Conservation (phyloP, 2,329 filamentous ascomycete genomes). For the Alternaria ventricosa region DNA sequence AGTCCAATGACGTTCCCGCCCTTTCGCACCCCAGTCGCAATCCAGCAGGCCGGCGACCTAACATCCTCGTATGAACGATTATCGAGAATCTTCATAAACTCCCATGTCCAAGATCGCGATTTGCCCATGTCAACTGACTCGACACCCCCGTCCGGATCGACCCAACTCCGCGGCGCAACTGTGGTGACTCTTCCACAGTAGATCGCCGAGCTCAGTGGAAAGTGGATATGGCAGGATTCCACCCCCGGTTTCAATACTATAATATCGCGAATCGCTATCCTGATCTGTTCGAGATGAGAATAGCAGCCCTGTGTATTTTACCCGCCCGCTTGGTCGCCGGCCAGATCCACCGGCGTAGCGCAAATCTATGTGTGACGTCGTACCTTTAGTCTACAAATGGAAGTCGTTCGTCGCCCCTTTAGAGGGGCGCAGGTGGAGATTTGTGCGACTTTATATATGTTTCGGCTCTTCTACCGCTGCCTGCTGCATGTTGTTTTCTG, state of each 20-base stretch:
- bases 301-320: not conserved
- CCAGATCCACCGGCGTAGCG: constrained; percentile 9
- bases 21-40: not conserved
- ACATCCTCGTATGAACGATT: not conserved
- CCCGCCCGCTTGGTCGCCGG: constrained; percentile 4
- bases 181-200: not conserved
- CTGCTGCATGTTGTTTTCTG: not conserved
- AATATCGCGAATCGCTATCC: not conserved
- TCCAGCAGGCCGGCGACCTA: not conserved
- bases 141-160: constrained; percentile 8
- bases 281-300: not conserved
- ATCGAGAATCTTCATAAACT: not conserved
- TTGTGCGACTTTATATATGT: not conserved
- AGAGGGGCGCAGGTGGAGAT: constrained; percentile 1
- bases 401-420: not conserved
- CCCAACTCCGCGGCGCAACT: constrained; percentile 8
- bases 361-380: constrained; percentile 11
- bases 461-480: not conserved
- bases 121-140: constrained; percentile 7
- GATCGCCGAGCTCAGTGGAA: constrained; percentile 5
- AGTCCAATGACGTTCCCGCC: not conserved
- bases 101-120: not conserved
- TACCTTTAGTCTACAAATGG: not conserved
- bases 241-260: not conserved
- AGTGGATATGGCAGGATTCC: not conserved